Conservation (phyloP, 345 rosid species). For the Aquilaria yunnanensis region DNA sequence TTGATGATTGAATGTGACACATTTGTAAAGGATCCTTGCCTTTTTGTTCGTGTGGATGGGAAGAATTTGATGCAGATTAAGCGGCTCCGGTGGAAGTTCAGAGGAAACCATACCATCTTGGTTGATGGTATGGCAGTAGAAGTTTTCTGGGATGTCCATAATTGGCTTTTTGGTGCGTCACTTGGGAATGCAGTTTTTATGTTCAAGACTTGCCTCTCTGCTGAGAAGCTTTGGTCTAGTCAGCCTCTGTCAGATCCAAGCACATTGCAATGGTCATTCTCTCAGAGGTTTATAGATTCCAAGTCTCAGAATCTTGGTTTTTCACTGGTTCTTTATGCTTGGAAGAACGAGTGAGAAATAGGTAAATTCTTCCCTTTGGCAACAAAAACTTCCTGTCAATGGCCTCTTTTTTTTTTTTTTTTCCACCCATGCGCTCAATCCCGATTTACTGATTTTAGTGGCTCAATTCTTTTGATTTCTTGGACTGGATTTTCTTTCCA, state of each 20-base stretch:
- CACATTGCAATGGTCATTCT: constrained; percentile 45
- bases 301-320: constrained; percentile 63
- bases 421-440: constrained; percentile 29
- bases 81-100: constrained; percentile 78
- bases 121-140: constrained; percentile 74
- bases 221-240: constrained; percentile 67
- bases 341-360: constrained; percentile 78
- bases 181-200: constrained; percentile 80
- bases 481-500: constrained; percentile 7
- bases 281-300: constrained; percentile 58
- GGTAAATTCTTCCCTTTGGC: constrained; percentile 29
- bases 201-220: constrained; percentile 77
- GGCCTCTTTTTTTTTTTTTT: constrained; percentile 41
- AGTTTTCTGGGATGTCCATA: constrained; percentile 91
- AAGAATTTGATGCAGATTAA: constrained; percentile 77
- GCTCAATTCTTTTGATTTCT: constrained; percentile 20
- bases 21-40: constrained; percentile 45
- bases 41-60: constrained; percentile 66
- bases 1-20: constrained; percentile 71
- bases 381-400: constrained; percentile 37
- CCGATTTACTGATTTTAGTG: constrained; percentile 28
- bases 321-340: constrained; percentile 76
- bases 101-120: constrained; percentile 72
- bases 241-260: constrained; percentile 44
- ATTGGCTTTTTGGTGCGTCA: constrained; percentile 76